Conservation (phyloP, 1,139 yeast genomes). For the Geotrichum aggregatum region DNA sequence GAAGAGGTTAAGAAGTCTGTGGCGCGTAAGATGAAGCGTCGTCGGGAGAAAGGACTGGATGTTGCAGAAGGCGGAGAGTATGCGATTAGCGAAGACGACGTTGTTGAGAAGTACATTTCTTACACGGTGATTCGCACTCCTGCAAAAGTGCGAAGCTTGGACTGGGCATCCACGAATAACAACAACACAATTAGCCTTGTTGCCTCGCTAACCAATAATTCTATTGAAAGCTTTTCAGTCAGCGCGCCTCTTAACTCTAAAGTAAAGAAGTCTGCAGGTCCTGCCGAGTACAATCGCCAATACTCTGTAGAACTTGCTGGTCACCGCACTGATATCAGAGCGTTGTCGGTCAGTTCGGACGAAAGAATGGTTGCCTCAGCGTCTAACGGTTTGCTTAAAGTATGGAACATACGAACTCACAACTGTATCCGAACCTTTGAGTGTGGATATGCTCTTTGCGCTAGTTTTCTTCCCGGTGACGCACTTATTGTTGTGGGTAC, state of each 20-base stretch:
- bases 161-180: constrained; percentile 31
- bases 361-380: constrained; percentile 80
- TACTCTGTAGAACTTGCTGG: constrained; percentile 72
- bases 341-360: constrained; percentile 78
- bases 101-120: constrained; percentile 33
- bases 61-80: constrained; percentile 54
- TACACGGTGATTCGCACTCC: constrained; percentile 36
- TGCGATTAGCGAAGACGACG: constrained; percentile 38
- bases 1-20: constrained; percentile 79
- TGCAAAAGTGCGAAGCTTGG: constrained; percentile 36
- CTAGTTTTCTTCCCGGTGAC: constrained; percentile 88
- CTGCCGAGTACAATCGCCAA: constrained; percentile 49
- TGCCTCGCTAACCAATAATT: constrained; percentile 55
- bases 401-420: constrained; percentile 76
- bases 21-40: constrained; percentile 72
- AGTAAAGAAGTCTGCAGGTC: constrained; percentile 43
- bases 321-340: constrained; percentile 83
- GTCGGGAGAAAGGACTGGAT: constrained; percentile 68
- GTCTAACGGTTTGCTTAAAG: constrained; percentile 79
- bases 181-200: constrained; percentile 15
- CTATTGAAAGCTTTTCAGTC: constrained; percentile 64
- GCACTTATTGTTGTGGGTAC: constrained; percentile 84
- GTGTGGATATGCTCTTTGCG: constrained; percentile 80
- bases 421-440: constrained; percentile 82
- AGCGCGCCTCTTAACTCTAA: constrained; percentile 46